Evolutionary conservation across 768 basidiomycete genomes (phyloP).

Genomic region (Naganishia friedmannii): DNA sequence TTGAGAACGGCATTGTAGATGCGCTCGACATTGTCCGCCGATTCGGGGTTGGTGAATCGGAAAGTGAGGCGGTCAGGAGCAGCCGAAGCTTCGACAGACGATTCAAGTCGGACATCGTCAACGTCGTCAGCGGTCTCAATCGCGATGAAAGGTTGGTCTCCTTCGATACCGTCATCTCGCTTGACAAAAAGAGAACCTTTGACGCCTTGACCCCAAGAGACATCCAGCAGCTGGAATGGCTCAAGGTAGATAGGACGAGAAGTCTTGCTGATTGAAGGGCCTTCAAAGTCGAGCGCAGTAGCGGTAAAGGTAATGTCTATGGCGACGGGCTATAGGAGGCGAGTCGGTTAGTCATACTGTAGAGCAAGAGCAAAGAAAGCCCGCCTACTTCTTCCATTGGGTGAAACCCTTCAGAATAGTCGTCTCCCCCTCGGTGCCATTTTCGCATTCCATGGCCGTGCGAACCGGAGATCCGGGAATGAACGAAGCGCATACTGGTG

Average conservation of each 20-base stretch:
- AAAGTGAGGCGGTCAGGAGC: background rate
- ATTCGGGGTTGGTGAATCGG: background rate
- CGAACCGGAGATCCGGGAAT: background rate
- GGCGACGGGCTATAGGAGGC: background rate
- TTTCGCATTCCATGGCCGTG: background rate
- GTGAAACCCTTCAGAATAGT: background rate
- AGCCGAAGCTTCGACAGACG: background rate
- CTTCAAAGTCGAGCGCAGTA: background rate
- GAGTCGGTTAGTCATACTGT: background rate
- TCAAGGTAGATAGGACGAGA: constrained; percentile 1
- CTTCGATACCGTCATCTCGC: background rate
- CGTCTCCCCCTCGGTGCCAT: background rate
- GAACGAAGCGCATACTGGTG: constrained; percentile 16
- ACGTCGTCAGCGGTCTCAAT: background rate
- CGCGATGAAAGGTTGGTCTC: background rate
- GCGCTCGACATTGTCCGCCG: background rate
- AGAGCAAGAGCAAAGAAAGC: background rate
- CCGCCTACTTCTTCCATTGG: background rate
- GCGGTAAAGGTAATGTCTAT: background rate
- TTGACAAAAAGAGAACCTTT: constrained; percentile 4
- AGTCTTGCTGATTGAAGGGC: background rate
- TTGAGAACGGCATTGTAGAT: constrained; percentile 8
- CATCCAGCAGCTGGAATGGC: constrained; percentile 2
- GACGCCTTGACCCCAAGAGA: constrained; percentile 7
- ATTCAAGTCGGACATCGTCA: background rate